Base-by-base conservation (phyloP, 1,284 basidiomycete species). In the Cryptococcus sp. region DNA sequence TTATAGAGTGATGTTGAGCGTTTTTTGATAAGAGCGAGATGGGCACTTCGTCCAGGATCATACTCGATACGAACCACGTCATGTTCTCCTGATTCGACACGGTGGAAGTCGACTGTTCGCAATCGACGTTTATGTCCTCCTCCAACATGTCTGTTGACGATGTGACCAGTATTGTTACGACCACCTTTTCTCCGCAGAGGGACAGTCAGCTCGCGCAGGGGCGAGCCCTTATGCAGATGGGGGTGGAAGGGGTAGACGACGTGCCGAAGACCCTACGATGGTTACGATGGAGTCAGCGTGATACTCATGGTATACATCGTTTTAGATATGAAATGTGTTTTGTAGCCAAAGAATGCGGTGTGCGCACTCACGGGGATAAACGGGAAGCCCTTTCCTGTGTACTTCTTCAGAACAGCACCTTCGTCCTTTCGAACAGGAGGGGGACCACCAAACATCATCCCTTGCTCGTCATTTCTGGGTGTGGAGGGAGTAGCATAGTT, bases 1-100 rank as follows among this genome's bases (percentile, higher is more conserved):
- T 68, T 65, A 26, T 61, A 52, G 10, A 67, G 86, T 78, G 58
- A 44, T 37, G 50, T 47, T 3, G 62, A 62, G 3, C 72, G 58
- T 26, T 68, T 66, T 57, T 69, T 68, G 64, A 98, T 74, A 53
- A 99, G 83, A 1, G 95, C 95, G 70, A 99, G 94, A 77, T 99
- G 96, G 3, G 91, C 92, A 45, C 88, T 90, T 50, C 95, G 84
- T 34, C 91, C 90, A 0, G 95, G 95, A 81, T 99, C 95, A 76
- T 97, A 99, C 79, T 99, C 95, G 68, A 99, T 90, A 45, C 94
- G 85, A 16, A 95, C 83, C 45, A 98, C 93, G 65, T 92, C 87
- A 74, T 93, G 90, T 44, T 88, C 81, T 7, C 95, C 95, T 0
- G 84, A 78, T 62, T 88, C 86, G 49, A 79, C 79, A 50, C 91